These are phyloP conservation scores for Sphenostylis stenocarpa DNA, from an alignment of 306 rosid genomes.

Conservation along the genomic window DNA sequence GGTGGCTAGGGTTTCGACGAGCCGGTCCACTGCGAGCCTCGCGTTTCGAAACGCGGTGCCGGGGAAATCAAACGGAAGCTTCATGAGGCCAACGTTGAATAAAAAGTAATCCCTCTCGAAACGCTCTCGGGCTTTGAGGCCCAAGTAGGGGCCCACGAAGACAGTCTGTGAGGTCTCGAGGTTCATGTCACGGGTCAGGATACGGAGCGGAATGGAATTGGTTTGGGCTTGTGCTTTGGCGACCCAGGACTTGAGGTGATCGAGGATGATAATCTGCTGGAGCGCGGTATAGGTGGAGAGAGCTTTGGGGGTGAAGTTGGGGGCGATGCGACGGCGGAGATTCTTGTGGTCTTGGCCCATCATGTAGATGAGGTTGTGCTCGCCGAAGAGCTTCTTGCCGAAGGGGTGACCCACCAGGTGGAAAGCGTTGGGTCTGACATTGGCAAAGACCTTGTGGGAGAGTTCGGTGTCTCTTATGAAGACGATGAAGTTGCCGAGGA, in stretches of 20 bases:
- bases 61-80: conserved; percentile 74
- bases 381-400: conserved; percentile 87
- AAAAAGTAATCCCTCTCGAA: conserved; percentile 67
- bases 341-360: conserved; percentile 81
- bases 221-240: neutral
- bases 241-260: conserved; percentile 65
- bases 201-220: conserved; percentile 47
- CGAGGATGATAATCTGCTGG: conserved; percentile 75
- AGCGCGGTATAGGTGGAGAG: conserved; percentile 68
- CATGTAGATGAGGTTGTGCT: conserved; percentile 85
- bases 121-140: conserved; percentile 41
- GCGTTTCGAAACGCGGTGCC: conserved; percentile 83
- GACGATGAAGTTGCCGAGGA: conserved; percentile 71
- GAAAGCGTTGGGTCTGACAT: conserved; percentile 79
- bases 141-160: conserved; percentile 81
- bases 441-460: conserved; percentile 76
- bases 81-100: conserved; percentile 87
- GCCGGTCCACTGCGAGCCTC: conserved; percentile 68
- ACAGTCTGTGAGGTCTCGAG: conserved; percentile 83
- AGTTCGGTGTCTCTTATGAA: conserved; percentile 79
- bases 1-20: conserved; percentile 39
- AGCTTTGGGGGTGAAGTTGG: conserved; percentile 79
- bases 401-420: conserved; percentile 84
- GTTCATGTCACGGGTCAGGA: conserved; percentile 74
- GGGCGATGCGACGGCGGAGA: conserved; percentile 84